Evolutionary conservation across 2,329 filamentous ascomycete species (phyloP).

Genomic region (Penicillium sp.): DNA sequence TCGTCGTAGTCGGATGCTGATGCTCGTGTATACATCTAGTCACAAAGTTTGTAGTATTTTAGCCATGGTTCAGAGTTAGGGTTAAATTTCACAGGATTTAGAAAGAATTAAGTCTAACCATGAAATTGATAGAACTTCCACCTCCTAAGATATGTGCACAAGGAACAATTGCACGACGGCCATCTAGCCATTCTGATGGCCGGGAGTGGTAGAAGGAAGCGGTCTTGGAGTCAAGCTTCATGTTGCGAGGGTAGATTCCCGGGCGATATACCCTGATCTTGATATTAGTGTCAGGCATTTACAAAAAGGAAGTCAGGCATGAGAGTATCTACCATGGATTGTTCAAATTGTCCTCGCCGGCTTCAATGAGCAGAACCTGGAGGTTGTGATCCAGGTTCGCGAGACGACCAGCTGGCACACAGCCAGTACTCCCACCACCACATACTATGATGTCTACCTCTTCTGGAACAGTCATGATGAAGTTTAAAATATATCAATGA

Average conservation of each 20-base stretch:
- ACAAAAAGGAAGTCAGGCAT: too few species aligned
- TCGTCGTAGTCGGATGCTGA: constrained; percentile 72
- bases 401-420: constrained; percentile 46
- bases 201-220: constrained; percentile 77
- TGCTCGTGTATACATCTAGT: constrained; percentile 67
- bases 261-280: constrained; percentile 63
- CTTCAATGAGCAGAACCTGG: constrained; percentile 67
- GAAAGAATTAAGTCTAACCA: constrained; percentile 51
- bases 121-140: constrained; percentile 73
- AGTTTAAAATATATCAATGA: too few species aligned
- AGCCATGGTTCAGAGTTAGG: too few species aligned
- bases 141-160: constrained; percentile 69
- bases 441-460: constrained; percentile 81
- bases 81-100: too few species aligned
- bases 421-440: constrained; percentile 63
- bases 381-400: constrained; percentile 73
- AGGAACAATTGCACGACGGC: constrained; percentile 69
- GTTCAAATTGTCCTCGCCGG: constrained; percentile 69
- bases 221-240: constrained; percentile 76
- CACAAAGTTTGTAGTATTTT: constrained; percentile 10
- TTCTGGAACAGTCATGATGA: constrained; percentile 61
- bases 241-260: constrained; percentile 73
- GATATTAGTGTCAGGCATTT: not conserved
- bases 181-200: constrained; percentile 67
- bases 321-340: constrained; percentile 62